These are phyloP conservation scores for Babesia sp. DNA, from an alignment of 169 alveolate species.

Conservation along the genomic window DNA sequence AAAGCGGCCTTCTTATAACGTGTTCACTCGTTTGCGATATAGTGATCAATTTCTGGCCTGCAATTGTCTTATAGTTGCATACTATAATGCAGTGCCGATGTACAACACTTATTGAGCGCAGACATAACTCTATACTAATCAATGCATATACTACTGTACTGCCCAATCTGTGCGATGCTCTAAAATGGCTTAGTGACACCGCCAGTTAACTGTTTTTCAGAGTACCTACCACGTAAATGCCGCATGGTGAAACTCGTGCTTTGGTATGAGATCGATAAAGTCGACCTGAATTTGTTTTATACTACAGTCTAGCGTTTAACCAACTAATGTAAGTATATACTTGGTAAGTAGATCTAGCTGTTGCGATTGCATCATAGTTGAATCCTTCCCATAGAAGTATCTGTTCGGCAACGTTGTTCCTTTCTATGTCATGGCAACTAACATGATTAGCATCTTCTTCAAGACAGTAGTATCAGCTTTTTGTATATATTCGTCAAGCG, in stretches of 20 bases:
- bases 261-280: constrained; percentile 40
- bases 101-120: neutral
- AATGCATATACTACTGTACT: no score
- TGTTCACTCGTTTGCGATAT: neutral
- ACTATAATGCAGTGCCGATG: neutral
- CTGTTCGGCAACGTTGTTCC: constrained; percentile 7
- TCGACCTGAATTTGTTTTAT: constrained; percentile 11
- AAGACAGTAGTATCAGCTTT: constrained; percentile 22
- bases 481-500: constrained; percentile 33
- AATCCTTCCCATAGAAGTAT: constrained; percentile 44
- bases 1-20: neutral
- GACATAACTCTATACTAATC: neutral
- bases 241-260: constrained; percentile 41
- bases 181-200: neutral
- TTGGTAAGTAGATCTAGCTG: constrained; percentile 23
- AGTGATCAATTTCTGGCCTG: constrained; percentile 42
- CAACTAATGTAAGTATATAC: constrained; percentile 42
- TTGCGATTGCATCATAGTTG: constrained; percentile 17
- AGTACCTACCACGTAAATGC: constrained; percentile 49
- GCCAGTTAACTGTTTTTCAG: neutral
- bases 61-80: neutral
- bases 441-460: constrained; percentile 43
- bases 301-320: neutral
- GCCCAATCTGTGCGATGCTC: neutral
- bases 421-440: neutral